Conservation (phyloP, 805 yeast species). For the Pichia heedii region DNA sequence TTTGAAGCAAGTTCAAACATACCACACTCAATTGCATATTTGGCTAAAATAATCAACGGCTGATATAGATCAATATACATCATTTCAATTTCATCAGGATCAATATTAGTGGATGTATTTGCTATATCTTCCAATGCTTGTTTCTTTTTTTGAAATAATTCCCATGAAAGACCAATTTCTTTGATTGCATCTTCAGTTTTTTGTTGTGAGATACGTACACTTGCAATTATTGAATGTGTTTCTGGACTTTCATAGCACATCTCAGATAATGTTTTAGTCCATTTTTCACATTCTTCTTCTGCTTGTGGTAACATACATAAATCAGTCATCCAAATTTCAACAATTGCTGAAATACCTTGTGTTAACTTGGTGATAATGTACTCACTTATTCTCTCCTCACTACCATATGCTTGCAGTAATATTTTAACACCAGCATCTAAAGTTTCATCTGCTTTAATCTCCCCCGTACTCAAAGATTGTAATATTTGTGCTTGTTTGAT, state of each 20-base stretch:
- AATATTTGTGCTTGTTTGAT: conserved; percentile 27
- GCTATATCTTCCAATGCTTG: conserved; percentile 33
- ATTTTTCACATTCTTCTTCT: conserved; percentile 65
- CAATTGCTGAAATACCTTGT: conserved; percentile 73
- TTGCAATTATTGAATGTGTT: conserved; percentile 71
- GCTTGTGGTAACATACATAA: conserved; percentile 91
- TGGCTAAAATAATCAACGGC: conserved; percentile 63
- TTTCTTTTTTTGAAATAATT: conserved; percentile 47
- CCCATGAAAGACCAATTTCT: conserved; percentile 67
- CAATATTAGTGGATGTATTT: conserved; percentile 21
- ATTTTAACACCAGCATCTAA: conserved; percentile 17
- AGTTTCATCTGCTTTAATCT: conserved; percentile 4
- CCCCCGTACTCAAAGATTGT: conserved; percentile 2
- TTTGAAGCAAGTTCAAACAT: conserved; percentile 55
- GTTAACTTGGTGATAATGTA: conserved; percentile 51
- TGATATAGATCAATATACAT: conserved; percentile 63
- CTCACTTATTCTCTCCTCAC: conserved; percentile 21
- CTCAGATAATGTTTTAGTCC: conserved; percentile 55
- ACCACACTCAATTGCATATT: conserved; percentile 71
- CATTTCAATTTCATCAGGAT: conserved; percentile 32
- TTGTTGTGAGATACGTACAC: conserved; percentile 85
- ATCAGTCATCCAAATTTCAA: conserved; percentile 98
- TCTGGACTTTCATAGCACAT: conserved; percentile 62
- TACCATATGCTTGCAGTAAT: conserved; percentile 22
- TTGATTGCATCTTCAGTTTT: conserved; percentile 59